phyloP scores from a whole-genome alignment of 768 basidiomycete species.

The Lactifluus volemus region DNA sequence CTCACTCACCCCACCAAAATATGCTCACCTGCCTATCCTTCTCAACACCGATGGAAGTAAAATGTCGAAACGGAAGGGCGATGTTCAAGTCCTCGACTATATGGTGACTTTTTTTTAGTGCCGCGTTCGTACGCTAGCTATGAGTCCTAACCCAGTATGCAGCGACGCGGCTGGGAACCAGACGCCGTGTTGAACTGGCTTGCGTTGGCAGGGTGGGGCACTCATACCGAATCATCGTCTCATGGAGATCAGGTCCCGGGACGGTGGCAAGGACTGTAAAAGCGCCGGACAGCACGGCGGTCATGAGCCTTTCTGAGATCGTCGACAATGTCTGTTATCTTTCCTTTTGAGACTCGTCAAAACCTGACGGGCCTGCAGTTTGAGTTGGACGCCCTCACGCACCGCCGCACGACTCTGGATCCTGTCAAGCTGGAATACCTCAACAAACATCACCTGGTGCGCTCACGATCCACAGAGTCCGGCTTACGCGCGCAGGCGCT shows the following conservation, averaged over 20 bases:
- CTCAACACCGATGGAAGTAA: slow-evolving; percentile 87
- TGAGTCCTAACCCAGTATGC: neutral
- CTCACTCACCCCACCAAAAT: slow-evolving; percentile 60
- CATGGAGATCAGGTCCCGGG: slow-evolving; percentile 21
- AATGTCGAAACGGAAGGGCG: slow-evolving; percentile 90
- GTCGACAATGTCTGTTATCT: slow-evolving; percentile 43
- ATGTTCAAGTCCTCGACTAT: slow-evolving; percentile 80
- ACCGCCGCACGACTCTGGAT: slow-evolving; percentile 77
- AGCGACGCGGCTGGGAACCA: slow-evolving; percentile 89
- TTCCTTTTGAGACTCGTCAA: neutral
- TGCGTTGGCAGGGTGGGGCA: slow-evolving; percentile 90
- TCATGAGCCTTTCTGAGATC: slow-evolving; percentile 57
- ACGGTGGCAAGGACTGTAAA: slow-evolving; percentile 20
- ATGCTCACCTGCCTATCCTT: slow-evolving; percentile 86
- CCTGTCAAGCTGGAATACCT: slow-evolving; percentile 73
- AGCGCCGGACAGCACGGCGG: slow-evolving; percentile 55
- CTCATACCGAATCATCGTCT: slow-evolving; percentile 31
- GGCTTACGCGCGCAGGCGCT: slow-evolving; percentile 47
- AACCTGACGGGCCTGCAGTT: slow-evolving; percentile 41
- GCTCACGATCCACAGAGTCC: slow-evolving; percentile 39
- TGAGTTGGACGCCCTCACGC: slow-evolving; percentile 66
- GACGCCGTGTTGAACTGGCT: slow-evolving; percentile 88
- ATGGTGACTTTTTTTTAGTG: slow-evolving; percentile 42
- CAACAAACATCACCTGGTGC: slow-evolving; percentile 79
- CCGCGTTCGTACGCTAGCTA: neutral